Base-by-base conservation (phyloP, 2,329 filamentous ascomycete genomes). In the Pseudogymnoascus sp. region DNA sequence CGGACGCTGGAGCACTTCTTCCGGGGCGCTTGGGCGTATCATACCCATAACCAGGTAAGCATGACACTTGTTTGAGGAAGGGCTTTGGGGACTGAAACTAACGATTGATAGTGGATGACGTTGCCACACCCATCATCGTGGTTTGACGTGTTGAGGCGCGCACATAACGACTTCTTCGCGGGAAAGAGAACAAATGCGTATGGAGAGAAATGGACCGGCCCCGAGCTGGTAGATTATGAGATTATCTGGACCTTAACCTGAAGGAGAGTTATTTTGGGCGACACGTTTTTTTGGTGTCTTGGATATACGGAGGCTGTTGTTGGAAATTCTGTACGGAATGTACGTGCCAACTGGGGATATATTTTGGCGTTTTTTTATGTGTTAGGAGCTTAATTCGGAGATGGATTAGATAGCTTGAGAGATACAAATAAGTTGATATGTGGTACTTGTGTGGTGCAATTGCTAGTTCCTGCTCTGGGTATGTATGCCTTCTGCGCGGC, bases 1-100 rank as follows among this genome's bases (percentile, higher is more conserved):
- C 76, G 81, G 39, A 83, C 80, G 0, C 62, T 83, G 58, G 78
- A 81, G 67, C 80, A 83, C 67, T 84, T 83, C 71, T 83, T 83
- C 72, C 74, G 77, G 5, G 81, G 81, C 1, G 78, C 80, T 22
- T 84, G 79, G 79, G 82, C 79, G 28, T 84, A 83, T 68, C 81
- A 84, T 68, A 78, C 83, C 64, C 81, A 84, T 68, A 83, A 83
- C 65, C 81, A 82, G 74, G 80, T 82, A 71, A 71, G 77, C 70
- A 64, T 60, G 11, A 30, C 28, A 8, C 35, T 12, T 66, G 36
- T 8, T n/a, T 33, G n/a, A 12, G 45, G 25, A 25, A 9, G 5
- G 19, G 2, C 1, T 25, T 23, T 25, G 2, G 2, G 14, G 14
- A 55, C 9, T 33, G 25, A 38, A 38, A 62, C 64, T 69, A 60